These are phyloP conservation scores for Magnaporthiopsis rhizophila DNA, from an alignment of 2,329 filamentous ascomycete species.

Conservation along the genomic window DNA sequence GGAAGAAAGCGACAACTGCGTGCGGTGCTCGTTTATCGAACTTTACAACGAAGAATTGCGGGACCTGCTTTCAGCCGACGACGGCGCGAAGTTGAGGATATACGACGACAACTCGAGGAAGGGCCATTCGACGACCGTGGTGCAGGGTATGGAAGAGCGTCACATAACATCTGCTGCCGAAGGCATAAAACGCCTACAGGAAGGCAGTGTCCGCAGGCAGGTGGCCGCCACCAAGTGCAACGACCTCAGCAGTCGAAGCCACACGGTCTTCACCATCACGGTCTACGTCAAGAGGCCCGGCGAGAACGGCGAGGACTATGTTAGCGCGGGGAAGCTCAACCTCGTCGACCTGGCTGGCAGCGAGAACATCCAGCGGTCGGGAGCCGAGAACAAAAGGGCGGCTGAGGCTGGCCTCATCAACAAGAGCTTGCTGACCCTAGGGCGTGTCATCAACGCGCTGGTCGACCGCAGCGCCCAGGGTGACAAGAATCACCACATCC, in stretches of 20 bases:
- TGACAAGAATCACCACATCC: conserved; percentile 62
- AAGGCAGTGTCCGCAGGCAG: conserved; percentile 87
- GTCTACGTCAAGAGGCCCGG: conserved; percentile 76
- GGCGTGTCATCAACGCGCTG: conserved; percentile 93
- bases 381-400: conserved; percentile 95
- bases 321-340: conserved; percentile 90
- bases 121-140: conserved; percentile 75
- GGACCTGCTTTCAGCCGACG: conserved; percentile 77
- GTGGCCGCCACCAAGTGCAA: conserved; percentile 99
- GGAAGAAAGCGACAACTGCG: conserved; percentile 73
- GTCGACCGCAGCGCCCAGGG: conserved; percentile 65
- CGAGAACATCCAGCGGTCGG: conserved; percentile 94
- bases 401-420: conserved; percentile 96
- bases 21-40: conserved; percentile 98
- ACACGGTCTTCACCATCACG: conserved; percentile 95
- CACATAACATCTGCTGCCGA: conserved; percentile 80
- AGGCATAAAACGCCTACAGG: conserved; percentile 81
- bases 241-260: conserved; percentile 91
- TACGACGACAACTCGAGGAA: conserved; percentile 85
- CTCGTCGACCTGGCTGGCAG: conserved; percentile 94
- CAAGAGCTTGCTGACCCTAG: conserved; percentile 90
- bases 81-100: conserved; percentile 83
- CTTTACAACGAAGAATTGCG: conserved; percentile 96
- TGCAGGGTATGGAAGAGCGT: conserved; percentile 96
- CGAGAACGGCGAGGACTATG: conserved; percentile 80